Evolutionary conservation across 2,329 filamentous ascomycete genomes (phyloP), one percentile per base, ranked within the genome.

Genomic region (Mariannaea sp.): DNA sequence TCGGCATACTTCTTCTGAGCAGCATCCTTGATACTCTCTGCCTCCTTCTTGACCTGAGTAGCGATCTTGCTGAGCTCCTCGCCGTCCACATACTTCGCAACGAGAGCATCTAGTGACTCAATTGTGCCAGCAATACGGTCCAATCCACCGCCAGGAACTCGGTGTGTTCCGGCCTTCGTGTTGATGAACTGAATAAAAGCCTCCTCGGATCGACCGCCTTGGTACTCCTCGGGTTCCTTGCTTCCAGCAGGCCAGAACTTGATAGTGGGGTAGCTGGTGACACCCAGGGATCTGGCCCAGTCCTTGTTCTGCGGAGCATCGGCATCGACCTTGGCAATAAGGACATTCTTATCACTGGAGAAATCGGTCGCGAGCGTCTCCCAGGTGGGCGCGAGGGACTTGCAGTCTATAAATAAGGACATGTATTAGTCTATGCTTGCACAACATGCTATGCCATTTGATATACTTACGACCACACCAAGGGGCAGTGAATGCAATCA

Each of bases 401-500:
- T 99, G 89, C 94, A 99, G 84, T 99, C 94, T 97, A 14, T 3
- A 29, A 27, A 33, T 9, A n/a, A n/a, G n/a, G 70, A 30, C 49
- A 24, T 46, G 19, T 36, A 14, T 57, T 44, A 63, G 56, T 22
- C n/a, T 40, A 47, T 46, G 36, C 22, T 39, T 17, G 27, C 14
- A 36, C 13, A 14, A 22, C 4, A 8, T 14, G 7, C 42, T n/a
- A 16, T 33, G 19, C 6, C 29, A 9, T 17, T n/a, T 4, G 14
- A 29, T 14, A 22, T 42, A 89, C 92, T 76, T 84, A 97, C 94
- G 93, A 73, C 93, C 93, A 76, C 94, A 99, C 94, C 93, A 97
- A 47, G 94, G 92, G 47, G 94, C 93, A 65, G 95, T 99, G 75
- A 99, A 99, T 39, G 95, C 92, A 71, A 99, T 92, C 49, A 99